Evolutionary conservation across 371 early-diverging fungal genomes (phyloP).

Genomic region (Phascolomyces articulosus): DNA sequence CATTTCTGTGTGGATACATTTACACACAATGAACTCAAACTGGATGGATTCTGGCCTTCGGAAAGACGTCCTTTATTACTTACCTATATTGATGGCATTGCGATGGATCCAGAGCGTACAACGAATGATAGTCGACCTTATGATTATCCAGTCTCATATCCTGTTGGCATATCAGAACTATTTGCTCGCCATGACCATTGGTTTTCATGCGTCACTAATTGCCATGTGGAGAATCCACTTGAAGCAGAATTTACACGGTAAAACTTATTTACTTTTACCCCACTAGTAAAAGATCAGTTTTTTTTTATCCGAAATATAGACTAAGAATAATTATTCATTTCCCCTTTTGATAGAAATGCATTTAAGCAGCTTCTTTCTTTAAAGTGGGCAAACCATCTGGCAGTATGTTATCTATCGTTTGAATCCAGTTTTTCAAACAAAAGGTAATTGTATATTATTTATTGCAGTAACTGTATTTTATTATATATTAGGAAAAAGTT

Average conservation of each 20-base stretch:
- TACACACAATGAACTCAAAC: slow-evolving; percentile 49
- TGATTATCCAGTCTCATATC: slow-evolving; percentile 54
- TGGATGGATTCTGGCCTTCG: slow-evolving; percentile 39
- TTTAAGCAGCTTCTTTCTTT: slow-evolving; percentile 43
- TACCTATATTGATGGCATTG: slow-evolving; percentile 41
- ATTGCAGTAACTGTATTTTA: too few relatives aligned
- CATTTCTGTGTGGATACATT: slow-evolving; percentile 60
- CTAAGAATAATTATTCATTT: too few relatives aligned
- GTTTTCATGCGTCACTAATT: slow-evolving; percentile 31
- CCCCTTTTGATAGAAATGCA: slow-evolving; percentile 34
- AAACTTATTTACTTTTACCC: too few relatives aligned
- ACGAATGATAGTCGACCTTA: slow-evolving; percentile 24
- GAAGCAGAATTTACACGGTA: slow-evolving; percentile 57
- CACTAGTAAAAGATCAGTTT: too few relatives aligned
- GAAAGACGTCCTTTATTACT: slow-evolving; percentile 19
- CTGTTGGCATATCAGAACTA: slow-evolving; percentile 44
- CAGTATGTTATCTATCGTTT: slow-evolving; percentile 48
- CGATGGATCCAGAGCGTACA: slow-evolving; percentile 47
- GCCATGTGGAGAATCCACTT: slow-evolving; percentile 10
- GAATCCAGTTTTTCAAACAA: slow-evolving; percentile 46
- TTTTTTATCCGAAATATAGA: neutral
- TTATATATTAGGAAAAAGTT: slow-evolving; percentile 1
- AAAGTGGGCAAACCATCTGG: slow-evolving; percentile 35
- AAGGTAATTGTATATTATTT: slow-evolving; percentile 25
- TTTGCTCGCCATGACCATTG: slow-evolving; percentile 42